Conservation (phyloP, 805 yeast genomes). For the Yamadazyma paraphyllophila region DNA sequence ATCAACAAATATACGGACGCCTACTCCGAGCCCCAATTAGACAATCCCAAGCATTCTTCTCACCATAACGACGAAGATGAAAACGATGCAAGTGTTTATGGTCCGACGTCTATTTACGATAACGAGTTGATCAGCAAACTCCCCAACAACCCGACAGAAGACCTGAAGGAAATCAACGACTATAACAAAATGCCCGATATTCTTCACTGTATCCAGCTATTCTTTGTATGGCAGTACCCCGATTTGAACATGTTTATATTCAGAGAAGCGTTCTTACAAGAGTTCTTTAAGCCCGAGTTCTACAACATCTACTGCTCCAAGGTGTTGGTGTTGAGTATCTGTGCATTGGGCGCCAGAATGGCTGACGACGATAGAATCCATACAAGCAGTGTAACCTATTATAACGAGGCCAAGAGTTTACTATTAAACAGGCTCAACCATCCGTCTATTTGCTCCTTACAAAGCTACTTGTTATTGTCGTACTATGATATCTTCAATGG, state of each 20-base stretch:
- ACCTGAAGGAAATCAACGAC: constrained; percentile 19
- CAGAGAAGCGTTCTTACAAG: constrained; percentile 59
- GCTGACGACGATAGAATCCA: constrained; percentile 43
- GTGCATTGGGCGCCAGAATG: constrained; percentile 58
- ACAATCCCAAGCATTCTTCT: neutral
- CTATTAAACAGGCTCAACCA: constrained; percentile 43
- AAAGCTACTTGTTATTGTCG: constrained; percentile 56
- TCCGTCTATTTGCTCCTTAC: constrained; percentile 55
- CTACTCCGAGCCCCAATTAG: neutral
- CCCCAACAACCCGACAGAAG: constrained; percentile 13
- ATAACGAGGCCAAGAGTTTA: constrained; percentile 44
- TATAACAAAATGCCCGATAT: constrained; percentile 35
- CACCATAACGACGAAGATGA: constrained; percentile 14
- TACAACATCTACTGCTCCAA: constrained; percentile 54
- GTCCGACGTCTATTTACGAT: constrained; percentile 47
- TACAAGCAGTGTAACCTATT: constrained; percentile 42
- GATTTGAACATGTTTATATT: constrained; percentile 62
- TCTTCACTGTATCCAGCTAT: constrained; percentile 39
- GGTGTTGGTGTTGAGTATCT: constrained; percentile 52
- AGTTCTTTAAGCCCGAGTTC: constrained; percentile 56
- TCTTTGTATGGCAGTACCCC: constrained; percentile 66
- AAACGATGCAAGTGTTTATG: constrained; percentile 39
- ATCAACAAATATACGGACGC: neutral
- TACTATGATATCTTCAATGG: constrained; percentile 64
- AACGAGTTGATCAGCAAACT: constrained; percentile 19